Conservation (phyloP, 352 stramenopile species). For the Pythium scleroteichum region DNA sequence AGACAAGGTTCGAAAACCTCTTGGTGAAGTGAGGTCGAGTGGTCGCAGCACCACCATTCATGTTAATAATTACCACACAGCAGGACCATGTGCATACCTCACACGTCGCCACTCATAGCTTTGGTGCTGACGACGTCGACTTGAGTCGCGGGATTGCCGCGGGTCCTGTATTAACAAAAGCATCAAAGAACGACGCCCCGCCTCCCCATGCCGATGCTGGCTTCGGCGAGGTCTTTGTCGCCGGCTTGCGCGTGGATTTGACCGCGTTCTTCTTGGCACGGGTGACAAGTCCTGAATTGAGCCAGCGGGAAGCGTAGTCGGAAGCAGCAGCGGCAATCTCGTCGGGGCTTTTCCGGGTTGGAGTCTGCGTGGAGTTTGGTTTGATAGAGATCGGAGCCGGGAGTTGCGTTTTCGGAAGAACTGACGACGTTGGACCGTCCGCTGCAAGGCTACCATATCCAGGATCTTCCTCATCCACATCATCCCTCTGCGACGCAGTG, state of each 20-base stretch:
- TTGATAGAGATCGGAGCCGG: slow-evolving; percentile 5
- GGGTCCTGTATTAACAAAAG: slow-evolving; percentile 64
- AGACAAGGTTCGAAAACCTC: too few species aligned
- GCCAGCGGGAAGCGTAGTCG: slow-evolving; percentile 36
- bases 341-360: neutral
- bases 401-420: neutral
- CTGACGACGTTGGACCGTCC: slow-evolving; percentile 2
- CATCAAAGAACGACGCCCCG: slow-evolving; percentile 56
- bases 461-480: slow-evolving; percentile 22
- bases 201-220: slow-evolving; percentile 25
- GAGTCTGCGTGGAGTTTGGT: neutral
- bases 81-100: slow-evolving; percentile 1
- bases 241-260: slow-evolving; percentile 11
- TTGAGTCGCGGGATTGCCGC: slow-evolving; percentile 58
- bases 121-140: slow-evolving; percentile 17
- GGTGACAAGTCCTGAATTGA: slow-evolving; percentile 41
- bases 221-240: slow-evolving; percentile 9
- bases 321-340: slow-evolving; percentile 17
- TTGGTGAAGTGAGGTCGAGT: neutral
- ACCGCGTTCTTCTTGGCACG: slow-evolving; percentile 44
- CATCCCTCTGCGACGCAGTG: slow-evolving; percentile 8
- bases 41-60: neutral
- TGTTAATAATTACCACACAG: slow-evolving; percentile 16
- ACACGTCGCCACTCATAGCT: neutral
- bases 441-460: slow-evolving; percentile 13